Evolutionary conservation across 1,139 yeast species (phyloP), one percentile per base, ranked within the genome.

Genomic region (Ogataea hybrid): DNA sequence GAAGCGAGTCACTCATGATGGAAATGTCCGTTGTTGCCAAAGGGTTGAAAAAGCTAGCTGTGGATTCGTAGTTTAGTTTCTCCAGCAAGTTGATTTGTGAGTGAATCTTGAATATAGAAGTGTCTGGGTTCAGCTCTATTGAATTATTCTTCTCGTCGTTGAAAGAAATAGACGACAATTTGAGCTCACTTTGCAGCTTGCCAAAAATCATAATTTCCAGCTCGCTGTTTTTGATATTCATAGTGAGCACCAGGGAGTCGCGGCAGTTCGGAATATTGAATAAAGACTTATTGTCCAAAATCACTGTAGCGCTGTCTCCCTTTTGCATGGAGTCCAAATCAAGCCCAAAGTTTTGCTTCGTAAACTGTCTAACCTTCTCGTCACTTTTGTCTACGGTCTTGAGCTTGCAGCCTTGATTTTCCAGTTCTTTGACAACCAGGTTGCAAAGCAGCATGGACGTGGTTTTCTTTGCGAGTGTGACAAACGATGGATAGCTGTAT

Each of bases 361-460:
- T 41, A 42, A 52, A 60, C 33, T 32, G 54, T 51, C 54, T 44
- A 6, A 49, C 52, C 6, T 27, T 14, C 4, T 35, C 30, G 20
- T 50, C 54, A 20, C 39, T 62, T 8, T 49, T 46, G 31, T 58
- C 54, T 25, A 55, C 39, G 4, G 53, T 64, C 41, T 72, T 54
- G 44, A 68, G 66, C 38, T 60, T 59, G 40, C 77, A 68, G 1
- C 68, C 65, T 46, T 69, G 66, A 12, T 53, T 54, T 25, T 69
- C 70, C 46, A 84, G 67, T 45, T 84, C 88, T 51, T 78, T 82
- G 14, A 79, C 68, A 6, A 84, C 70, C 69, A 82, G 70, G 50
- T 82, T 84, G 46, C 80, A 77, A 39, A 82, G 72, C 39, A 84
- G 74, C 63, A 72, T 73, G 44, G 81, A 79, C 3, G 84, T 72